Evolutionary conservation across 2,329 filamentous ascomycete genomes (phyloP), one percentile per base, ranked within the genome.

Genomic region (Ophiocordyceps australis): DNA sequence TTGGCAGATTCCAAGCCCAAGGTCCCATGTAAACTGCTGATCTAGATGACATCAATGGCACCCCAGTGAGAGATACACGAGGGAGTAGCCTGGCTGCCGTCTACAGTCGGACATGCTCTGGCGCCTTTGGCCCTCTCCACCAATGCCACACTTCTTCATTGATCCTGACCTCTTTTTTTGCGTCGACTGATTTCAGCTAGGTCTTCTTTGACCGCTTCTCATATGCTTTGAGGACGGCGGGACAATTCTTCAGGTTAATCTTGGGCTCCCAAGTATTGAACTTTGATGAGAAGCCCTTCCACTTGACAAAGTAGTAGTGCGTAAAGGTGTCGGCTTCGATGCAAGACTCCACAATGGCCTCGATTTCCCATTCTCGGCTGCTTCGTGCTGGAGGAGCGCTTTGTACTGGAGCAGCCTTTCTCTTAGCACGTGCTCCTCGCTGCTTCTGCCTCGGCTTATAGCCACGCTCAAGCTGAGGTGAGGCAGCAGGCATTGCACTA

Each of bases 241-340:
- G 29, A 28, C 59, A 61, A 3, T 55, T 47, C 0, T 25, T 27
- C 12, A 68, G 36, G 29, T 65, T 56, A 12, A 29, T 38, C 36
- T 47, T 54, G 2, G 59, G 59, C 44, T 67, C 64, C 65, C 65
- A 70, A 0, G 62, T 66, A 30, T 57, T 65, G 2, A 59, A 38
- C 12, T 46, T 41, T 1, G 35, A 32, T 0, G 46, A 26, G 28
- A 50, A 68, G 0, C 57, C 59, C 34, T 56, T 53, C 65, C 65
- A 70, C 39, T 68, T 65, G 27, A 71, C 52, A 4, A 47, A 32
- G 38, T 61, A 70, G 36, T 54, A 40, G 32, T 52, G 45, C 30
- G 50, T 38, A 31, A 45, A 43, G 2, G 49, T 52, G 5, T 41
- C 38, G 6, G 36, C 37, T 21, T 59, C 50, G 20, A 59, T 42